Evolutionary conservation across 768 basidiomycete genomes (phyloP), one percentile per base, ranked within the genome.

Genomic region (Xerocomellus amylosporus): DNA sequence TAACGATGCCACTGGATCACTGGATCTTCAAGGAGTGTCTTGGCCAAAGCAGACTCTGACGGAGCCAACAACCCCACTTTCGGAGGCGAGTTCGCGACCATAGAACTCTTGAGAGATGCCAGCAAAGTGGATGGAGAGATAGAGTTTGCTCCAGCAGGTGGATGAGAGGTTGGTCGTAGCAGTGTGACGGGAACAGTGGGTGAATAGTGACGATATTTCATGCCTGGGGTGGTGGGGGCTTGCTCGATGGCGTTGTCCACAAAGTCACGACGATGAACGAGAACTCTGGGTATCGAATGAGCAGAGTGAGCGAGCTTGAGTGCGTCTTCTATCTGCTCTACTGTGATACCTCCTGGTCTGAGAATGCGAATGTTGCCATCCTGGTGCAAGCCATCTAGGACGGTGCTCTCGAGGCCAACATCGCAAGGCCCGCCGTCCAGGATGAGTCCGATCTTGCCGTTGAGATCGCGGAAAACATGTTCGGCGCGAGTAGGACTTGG

Each of bases 191-290:
- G 93, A 5, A 94, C 86, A 1, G 86, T 75, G 2, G 97, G 97
- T 22, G 95, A 89, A 69, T 99, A 99, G 73, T 99, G 97, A 47
- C 88, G 83, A 70, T 99, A 99, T 73, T 99, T 99, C 95, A 98
- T 97, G 31, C 97, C 97, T 2, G 97, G 97, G 0, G 97, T 98
- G 8, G 93, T 93, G 9, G 97, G 97, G 0, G 85, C 81, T 37
- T 77, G 75, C 68, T 93, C 90, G 53, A 89, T 75, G n/a, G 70
- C 71, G 37, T 81, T 76, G 63, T 90, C 89, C 31, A 73, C 61
- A 64, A 86, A 95, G 69, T 96, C 91, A 13, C 90, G 82, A 49
- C 80, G 77, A 66, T 93, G 88, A 13, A 93, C 90, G 50, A 93
- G 76, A 28, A 93, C 87, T 15, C 72, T 74, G 3, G 86, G 85